These are phyloP conservation scores for Vanilla planifolia DNA, from an alignment of 106 monocot genomes.

Conservation along the genomic window DNA sequence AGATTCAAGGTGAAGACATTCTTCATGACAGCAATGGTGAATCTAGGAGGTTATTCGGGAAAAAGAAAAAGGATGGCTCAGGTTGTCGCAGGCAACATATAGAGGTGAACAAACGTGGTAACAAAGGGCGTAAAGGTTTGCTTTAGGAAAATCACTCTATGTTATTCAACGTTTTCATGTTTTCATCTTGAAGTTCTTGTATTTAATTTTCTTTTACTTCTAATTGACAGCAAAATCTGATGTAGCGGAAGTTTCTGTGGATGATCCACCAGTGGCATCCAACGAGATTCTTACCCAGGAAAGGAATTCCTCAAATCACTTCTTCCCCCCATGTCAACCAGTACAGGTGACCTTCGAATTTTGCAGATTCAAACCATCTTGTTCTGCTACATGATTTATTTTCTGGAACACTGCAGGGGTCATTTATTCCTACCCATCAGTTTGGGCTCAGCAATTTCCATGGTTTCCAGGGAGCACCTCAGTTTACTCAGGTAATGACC, in stretches of 20 bases:
- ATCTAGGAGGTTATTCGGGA: slow-evolving; percentile 1
- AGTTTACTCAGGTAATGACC: slow-evolving; percentile 8
- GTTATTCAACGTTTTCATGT: too few relatives aligned
- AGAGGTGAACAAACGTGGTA: slow-evolving; percentile 3
- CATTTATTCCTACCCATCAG: slow-evolving; percentile 9
- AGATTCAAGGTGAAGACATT: not conserved
- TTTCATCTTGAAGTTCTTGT: not conserved
- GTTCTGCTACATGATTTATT: not conserved
- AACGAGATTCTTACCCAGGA: slow-evolving; percentile 18
- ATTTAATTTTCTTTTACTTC: not conserved
- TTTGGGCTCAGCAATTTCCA: slow-evolving; percentile 6
- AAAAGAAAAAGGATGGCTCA: slow-evolving; percentile 5
- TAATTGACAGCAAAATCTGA: slow-evolving; percentile 34
- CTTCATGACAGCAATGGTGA: slow-evolving; percentile 6
- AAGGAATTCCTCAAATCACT: slow-evolving; percentile 40
- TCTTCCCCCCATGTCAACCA: slow-evolving; percentile 35
- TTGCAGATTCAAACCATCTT: not conserved
- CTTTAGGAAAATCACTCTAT: not conserved
- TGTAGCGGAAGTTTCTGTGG: slow-evolving; percentile 26
- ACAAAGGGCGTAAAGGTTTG: slow-evolving; percentile 4
- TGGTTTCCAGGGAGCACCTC: slow-evolving; percentile 8
- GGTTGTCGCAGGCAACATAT: not conserved
- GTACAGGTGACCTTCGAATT: slow-evolving; percentile 28
- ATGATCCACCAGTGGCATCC: slow-evolving; percentile 20
- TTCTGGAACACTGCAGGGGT: slow-evolving; percentile 2